Conservation (phyloP, 768 basidiomycete species). For the Tylopilus balloui region DNA sequence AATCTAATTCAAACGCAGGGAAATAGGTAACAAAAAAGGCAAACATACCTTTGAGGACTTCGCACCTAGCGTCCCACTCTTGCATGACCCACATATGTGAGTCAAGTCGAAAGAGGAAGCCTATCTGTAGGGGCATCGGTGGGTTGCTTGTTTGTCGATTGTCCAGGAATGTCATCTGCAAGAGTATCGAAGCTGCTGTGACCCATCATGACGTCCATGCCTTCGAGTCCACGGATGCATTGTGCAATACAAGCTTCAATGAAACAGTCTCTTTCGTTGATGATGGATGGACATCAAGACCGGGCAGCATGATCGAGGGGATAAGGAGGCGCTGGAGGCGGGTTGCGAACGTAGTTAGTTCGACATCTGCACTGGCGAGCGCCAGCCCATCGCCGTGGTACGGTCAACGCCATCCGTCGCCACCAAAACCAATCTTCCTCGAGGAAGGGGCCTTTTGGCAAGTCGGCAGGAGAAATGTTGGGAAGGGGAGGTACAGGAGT, state of each 20-base stretch:
- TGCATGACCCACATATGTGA: no score
- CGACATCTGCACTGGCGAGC: conserved; percentile 31
- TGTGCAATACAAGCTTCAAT: conserved; percentile 87
- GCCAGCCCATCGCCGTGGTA: no score
- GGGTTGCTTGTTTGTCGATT: conserved; percentile 1
- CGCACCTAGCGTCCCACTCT: no score
- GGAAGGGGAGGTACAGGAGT: conserved; percentile 27
- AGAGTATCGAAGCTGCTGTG: conserved; percentile 63
- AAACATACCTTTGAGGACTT: no score
- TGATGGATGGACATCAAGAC: conserved; percentile 90
- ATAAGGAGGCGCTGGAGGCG: conserved; percentile 77
- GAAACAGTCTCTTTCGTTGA: conserved; percentile 88
- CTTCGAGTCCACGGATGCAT: conserved; percentile 84
- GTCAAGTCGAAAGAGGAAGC: no score
- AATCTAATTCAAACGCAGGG: no score
- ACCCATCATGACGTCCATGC: conserved; percentile 73
- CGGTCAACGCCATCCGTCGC: no score
- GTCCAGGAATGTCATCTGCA: conserved; percentile 34
- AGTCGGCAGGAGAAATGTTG: conserved; percentile 49
- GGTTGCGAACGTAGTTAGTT: conserved; percentile 61
- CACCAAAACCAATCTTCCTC: no score
- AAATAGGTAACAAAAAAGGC: no score
- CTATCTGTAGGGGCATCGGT: conserved; percentile 33
- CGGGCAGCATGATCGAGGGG: conserved; percentile 85
- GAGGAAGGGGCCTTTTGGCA: conserved; percentile 70